phyloP scores from a whole-genome alignment of 2,329 filamentous ascomycete genomes.

The Periconia macrospinosa region DNA sequence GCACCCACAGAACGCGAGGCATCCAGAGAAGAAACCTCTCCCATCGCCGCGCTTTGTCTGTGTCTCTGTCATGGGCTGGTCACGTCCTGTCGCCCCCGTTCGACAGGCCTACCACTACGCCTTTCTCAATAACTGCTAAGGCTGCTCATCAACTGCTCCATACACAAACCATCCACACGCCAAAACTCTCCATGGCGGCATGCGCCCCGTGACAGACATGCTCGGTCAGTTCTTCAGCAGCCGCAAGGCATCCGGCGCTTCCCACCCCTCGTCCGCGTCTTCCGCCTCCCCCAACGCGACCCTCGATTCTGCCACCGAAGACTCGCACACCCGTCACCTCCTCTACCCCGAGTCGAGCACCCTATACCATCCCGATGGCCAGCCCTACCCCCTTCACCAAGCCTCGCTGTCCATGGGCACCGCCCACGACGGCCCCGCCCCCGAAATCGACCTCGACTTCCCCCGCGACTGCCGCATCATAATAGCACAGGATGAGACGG shows the following conservation, averaged over 20 bases:
- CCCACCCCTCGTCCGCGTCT: constrained; percentile 2
- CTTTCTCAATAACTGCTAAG: constrained; percentile 19
- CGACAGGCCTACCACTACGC: constrained; percentile 19
- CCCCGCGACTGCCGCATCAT: constrained; percentile 47
- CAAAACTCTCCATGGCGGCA: constrained; percentile 7
- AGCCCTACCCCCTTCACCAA: constrained; percentile 38
- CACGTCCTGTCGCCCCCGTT: constrained; percentile 20
- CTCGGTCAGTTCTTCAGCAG: constrained; percentile 45
- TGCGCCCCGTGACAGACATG: constrained; percentile 32
- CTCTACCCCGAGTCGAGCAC: constrained; percentile 44
- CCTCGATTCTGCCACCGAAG: constrained; percentile 43
- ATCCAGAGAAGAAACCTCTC: neutral
- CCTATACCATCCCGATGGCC: constrained; percentile 39
- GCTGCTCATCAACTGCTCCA: neutral
- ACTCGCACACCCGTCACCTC: constrained; percentile 45
- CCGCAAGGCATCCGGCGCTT: constrained; percentile 21
- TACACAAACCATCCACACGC: neutral
- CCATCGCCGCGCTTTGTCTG: neutral
- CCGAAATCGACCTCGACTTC: constrained; percentile 46
- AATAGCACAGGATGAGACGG: constrained; percentile 47
- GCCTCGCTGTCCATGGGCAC: constrained; percentile 32
- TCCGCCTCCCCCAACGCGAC: constrained; percentile 28
- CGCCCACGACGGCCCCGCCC: constrained; percentile 39
- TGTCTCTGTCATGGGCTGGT: constrained; percentile 25
- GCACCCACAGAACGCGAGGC: neutral